phyloP scores from a whole-genome alignment of 129 eudicot genomes.

The Flaveria brownii region DNA sequence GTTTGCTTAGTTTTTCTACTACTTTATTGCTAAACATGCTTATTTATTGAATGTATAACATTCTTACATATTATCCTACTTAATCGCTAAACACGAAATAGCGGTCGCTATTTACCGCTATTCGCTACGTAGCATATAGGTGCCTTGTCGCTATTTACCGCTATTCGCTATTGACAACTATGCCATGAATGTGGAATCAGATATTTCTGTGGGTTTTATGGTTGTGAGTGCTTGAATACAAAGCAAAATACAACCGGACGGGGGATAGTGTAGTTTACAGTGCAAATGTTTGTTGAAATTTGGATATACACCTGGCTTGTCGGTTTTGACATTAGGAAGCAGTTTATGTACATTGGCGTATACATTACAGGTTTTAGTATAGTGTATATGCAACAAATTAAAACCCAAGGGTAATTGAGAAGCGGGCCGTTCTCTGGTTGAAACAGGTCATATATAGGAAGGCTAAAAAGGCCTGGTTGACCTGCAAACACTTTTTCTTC shows the following conservation, averaged over 20 bases:
- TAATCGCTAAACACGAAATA: no score
- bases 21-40: no score
- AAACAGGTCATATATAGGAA: neutral
- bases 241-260: neutral
- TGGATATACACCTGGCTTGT: conserved; percentile 20
- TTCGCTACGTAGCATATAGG: no score
- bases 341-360: neutral
- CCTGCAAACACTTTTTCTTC: neutral
- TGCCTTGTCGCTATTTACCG: no score
- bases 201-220: neutral
- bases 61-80: no score
- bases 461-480: neutral
- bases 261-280: neutral
- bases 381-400: conserved; percentile 1
- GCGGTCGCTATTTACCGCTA: no score
- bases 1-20: no score
- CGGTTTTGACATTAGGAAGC: neutral
- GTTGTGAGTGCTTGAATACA: neutral
- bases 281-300: neutral
- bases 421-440: neutral
- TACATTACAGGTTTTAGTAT: neutral
- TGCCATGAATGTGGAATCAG: neutral
- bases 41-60: no score
- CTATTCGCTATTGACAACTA: no score
- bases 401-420: neutral